Conservation (phyloP, 2,329 filamentous ascomycete genomes). For the Didymella pomorum region DNA sequence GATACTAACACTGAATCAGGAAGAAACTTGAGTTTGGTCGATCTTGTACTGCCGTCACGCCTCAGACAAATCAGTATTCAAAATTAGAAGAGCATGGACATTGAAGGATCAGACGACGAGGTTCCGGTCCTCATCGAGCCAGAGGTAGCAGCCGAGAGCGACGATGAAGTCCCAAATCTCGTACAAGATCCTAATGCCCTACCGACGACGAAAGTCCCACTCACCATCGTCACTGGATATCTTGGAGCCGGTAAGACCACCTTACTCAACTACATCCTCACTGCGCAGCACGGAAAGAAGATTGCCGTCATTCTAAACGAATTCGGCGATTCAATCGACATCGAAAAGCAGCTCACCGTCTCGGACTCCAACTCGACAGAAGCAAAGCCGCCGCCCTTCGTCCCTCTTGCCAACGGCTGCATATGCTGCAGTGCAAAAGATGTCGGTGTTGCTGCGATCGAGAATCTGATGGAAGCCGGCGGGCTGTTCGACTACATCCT, state of each 20-base stretch:
- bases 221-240: constrained; percentile 90
- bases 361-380: constrained; percentile 57
- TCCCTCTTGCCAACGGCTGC: constrained; percentile 95
- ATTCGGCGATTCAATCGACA: constrained; percentile 72
- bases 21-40: no score
- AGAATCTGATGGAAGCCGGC: constrained; percentile 92
- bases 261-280: constrained; percentile 93
- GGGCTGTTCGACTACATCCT: constrained; percentile 97
- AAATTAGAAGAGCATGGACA: constrained; percentile 8
- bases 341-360: constrained; percentile 94
- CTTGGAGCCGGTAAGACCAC: constrained; percentile 96
- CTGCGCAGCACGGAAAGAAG: constrained; percentile 93
- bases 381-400: constrained; percentile 64
- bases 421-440: constrained; percentile 99
- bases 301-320: constrained; percentile 97
- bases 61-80: no score
- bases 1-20: no score
- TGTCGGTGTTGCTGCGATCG: constrained; percentile 90
- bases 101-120: constrained; percentile 42
- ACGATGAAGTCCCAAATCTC: constrained; percentile 36
- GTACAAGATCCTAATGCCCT: constrained; percentile 54
- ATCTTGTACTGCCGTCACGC: no score
- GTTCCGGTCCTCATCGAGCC: constrained; percentile 64
- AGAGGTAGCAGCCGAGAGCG: constrained; percentile 28
- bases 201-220: constrained; percentile 73